Evolutionary conservation across 805 yeast genomes (phyloP).

Genomic region (Nakazawaea molendinolei): DNA sequence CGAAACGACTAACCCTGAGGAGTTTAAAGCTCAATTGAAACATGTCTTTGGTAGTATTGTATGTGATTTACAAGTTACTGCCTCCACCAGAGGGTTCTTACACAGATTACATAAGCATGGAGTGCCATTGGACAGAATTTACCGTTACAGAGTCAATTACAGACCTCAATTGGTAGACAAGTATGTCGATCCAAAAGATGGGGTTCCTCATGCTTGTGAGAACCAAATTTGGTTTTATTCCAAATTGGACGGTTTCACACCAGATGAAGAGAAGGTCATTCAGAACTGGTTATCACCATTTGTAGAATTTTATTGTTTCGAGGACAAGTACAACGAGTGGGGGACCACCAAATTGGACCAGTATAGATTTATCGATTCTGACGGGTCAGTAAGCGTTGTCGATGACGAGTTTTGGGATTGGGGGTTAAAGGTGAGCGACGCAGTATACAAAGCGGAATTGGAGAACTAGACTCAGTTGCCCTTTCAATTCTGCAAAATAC

Average conservation of each 20-base stretch:
- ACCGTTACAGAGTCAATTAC: constrained; percentile 13
- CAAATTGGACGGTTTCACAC: constrained; percentile 21
- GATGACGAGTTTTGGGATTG: constrained; percentile 30
- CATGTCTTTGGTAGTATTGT: constrained; percentile 28
- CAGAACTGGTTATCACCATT: constrained; percentile 20
- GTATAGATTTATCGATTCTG: constrained; percentile 22
- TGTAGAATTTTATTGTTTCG: constrained; percentile 22
- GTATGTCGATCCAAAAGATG: constrained; percentile 10
- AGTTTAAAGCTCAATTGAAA: constrained; percentile 17
- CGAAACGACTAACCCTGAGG: constrained; percentile 13
- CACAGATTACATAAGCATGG: constrained; percentile 20
- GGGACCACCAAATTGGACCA: constrained; percentile 19
- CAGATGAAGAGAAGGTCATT: constrained; percentile 16
- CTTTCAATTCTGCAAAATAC: too few relatives aligned
- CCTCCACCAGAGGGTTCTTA: constrained; percentile 29
- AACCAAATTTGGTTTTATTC: constrained; percentile 26
- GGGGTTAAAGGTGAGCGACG: constrained; percentile 28
- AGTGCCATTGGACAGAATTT: constrained; percentile 13
- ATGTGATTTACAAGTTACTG: constrained; percentile 33
- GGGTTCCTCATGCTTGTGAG: constrained; percentile 15
- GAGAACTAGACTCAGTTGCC: neutral
- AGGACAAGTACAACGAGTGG: constrained; percentile 23
- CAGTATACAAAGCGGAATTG: constrained; percentile 18
- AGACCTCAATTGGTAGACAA: constrained; percentile 13
- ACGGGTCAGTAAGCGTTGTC: constrained; percentile 22